Base-by-base conservation (phyloP, 2,329 filamentous ascomycete genomes). In the Claviceps sp. region DNA sequence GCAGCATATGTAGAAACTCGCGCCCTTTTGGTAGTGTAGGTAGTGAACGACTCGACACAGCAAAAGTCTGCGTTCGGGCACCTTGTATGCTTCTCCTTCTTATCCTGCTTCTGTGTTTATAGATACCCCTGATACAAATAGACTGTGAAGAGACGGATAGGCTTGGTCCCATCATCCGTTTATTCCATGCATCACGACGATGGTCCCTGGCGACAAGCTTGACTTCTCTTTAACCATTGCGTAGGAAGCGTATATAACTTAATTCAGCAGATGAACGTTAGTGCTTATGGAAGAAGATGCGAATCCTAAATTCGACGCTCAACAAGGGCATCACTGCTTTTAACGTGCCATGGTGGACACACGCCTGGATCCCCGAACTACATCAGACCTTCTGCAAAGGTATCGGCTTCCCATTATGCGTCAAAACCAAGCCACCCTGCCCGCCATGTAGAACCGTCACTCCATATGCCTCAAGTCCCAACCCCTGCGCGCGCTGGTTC, bases 401-500 rank as follows among this genome's bases (percentile, higher is more conserved):
- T 13, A 74, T 38, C 41, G 63, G 59, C 58, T 65, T 68, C 1
- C 77, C 79, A 50, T 74, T 71, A 66, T 70, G 76, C 5, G 72
- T 75, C 58, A 84, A 62, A 16, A 77, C 66, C 36, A 82, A 59
- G 45, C 59, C 59, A 3, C 62, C 59, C 1, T 55, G 58, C n/a
- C 53, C 58, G 5, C 55, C 60, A 59, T 77, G 71, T 55, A 67
- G 72, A 51, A 73, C 65, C 2, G 67, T 69, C 16, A 82, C 76
- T 1, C 73, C 74, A 24, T 82, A 55, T 0, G 81, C 83, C 47
- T 79, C 75, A 43, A 90, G 63, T 1, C 84, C 84, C 49, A 74
- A 71, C 51, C 81, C 72, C 51, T 78, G 77, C 2, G 84, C 85
- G 45, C 68, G 72, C 38, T 67, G 66, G 63, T 90, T 91, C 86